Evolutionary conservation across 306 rosid species (phyloP), one percentile per base, ranked within the genome.

Genomic region (Rosa chinensis): DNA sequence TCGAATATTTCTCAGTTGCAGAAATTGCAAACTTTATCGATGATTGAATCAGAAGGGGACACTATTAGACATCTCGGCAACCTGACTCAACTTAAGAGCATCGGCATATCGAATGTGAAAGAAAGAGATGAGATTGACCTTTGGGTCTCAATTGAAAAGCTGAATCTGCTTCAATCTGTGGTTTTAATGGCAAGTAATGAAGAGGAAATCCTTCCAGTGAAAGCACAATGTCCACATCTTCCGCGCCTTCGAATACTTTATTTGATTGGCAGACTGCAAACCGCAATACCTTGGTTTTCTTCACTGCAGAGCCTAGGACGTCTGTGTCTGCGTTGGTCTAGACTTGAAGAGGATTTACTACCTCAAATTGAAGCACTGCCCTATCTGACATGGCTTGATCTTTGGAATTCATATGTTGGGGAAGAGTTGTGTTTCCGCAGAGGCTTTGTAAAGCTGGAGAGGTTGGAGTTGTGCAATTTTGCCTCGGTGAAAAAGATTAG

Each of bases 381-480:
- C 1, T 4, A 4, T 52, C 28, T 77, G 18, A 74, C 43, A 67
- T 3, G 16, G 8, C 67, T 77, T 3, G 0, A 2, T 0, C 75
- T 69, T 17, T 0, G 1, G 9, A 55, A 25, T 1, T 47, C 70
- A 1, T 55, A 66, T 45, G 59, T 44, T 42, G 50, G 73, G 53
- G 6, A 47, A 12, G n/a, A 47, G 13, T 2, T 64, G 48, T 35
- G 12, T n/a, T 48, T 77, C 20, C 1, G 12, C 5, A 40, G 3
- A 13, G 64, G 66, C 47, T 64, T 64, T 37, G 18, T 12, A 6
- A 64, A 48, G 66, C 73, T 77, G 3, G 21, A 9, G n/a, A 1
- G 10, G 0, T 77, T 77, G 74, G 0, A 0, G 0, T n/a, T 77
- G 4, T 0, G 0, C 0, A 21, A 39, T 13, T 50, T 52, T 35